phyloP scores from a whole-genome alignment of 2,329 filamentous ascomycete genomes.

The Cladosporium sp. region DNA sequence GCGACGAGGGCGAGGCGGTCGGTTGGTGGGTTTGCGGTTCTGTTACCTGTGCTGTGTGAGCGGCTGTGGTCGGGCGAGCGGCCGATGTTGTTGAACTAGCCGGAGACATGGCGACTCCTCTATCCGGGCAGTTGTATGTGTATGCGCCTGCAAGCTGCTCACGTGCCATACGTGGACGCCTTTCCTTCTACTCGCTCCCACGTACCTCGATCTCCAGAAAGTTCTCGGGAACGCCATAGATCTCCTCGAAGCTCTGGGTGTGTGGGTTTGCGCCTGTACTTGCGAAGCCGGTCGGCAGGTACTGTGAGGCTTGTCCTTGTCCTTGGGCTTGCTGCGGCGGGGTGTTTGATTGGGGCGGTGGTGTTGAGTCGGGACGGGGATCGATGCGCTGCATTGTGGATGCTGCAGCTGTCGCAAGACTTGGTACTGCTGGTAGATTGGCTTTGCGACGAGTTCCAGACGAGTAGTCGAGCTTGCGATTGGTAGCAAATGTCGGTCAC shows the following conservation, averaged over 20 bases:
- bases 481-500: background rate
- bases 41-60: slow-evolving; percentile 61
- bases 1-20: slow-evolving; percentile 50
- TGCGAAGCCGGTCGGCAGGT: slow-evolving; percentile 30
- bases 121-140: background rate
- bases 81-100: background rate
- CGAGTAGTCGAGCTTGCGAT: background rate
- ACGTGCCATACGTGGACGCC: background rate
- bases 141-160: background rate
- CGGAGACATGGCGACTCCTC: background rate
- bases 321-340: slow-evolving; percentile 11
- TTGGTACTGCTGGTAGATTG: background rate
- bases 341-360: slow-evolving; percentile 14
- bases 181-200: slow-evolving; percentile 4
- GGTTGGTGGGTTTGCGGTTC: slow-evolving; percentile 93
- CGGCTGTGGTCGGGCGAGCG: slow-evolving; percentile 18
- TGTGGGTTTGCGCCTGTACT: slow-evolving; percentile 26
- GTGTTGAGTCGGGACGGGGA: slow-evolving; percentile 19
- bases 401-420: background rate
- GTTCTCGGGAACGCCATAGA: slow-evolving; percentile 97
- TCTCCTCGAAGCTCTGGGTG: slow-evolving; percentile 91
- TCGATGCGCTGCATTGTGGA: slow-evolving; percentile 29
- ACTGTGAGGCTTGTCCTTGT: slow-evolving; percentile 6
- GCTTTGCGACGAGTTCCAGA: too few relatives aligned
- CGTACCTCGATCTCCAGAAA: slow-evolving; percentile 94